phyloP scores from a whole-genome alignment of 1,284 basidiomycete species.

The Uromyces viciae-fabae region DNA sequence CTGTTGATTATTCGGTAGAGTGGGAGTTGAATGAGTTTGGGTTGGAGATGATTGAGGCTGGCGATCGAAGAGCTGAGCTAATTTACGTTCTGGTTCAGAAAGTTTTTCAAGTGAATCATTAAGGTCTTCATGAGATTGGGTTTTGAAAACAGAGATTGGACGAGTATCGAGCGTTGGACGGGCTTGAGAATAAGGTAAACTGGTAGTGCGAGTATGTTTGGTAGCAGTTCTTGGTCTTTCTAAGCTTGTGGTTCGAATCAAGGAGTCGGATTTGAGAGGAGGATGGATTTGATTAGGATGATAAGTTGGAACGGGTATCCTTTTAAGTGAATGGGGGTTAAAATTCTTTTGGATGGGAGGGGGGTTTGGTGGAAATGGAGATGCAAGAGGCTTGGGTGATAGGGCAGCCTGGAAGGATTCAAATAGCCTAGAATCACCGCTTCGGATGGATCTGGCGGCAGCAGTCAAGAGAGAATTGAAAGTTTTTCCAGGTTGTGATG shows the following conservation, averaged over 20 bases:
- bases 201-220: slow-evolving; percentile 14
- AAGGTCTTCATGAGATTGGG: neutral
- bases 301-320: slow-evolving; percentile 7
- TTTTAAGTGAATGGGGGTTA: neutral
- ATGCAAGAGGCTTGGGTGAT: neutral
- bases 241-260: neutral
- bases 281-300: neutral
- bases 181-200: neutral
- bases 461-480: slow-evolving; percentile 17
- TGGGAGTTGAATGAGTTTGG: too few species aligned
- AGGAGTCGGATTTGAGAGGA: neutral
- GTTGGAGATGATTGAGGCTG: too few species aligned
- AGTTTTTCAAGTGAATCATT: slow-evolving; percentile 4
- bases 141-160: too few species aligned
- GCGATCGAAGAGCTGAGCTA: too few species aligned
- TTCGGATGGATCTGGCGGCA: slow-evolving; percentile 13
- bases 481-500: neutral
- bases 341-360: too few species aligned
- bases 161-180: slow-evolving; percentile 1
- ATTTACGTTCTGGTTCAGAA: neutral
- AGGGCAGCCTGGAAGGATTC: slow-evolving; percentile 20
- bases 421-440: slow-evolving; percentile 10
- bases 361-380: neutral
- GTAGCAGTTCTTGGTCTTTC: slow-evolving; percentile 4
- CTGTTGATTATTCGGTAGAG: too few species aligned